phyloP scores from a whole-genome alignment of 495 filamentous ascomycete genomes.

The Penicillium antarcticum region DNA sequence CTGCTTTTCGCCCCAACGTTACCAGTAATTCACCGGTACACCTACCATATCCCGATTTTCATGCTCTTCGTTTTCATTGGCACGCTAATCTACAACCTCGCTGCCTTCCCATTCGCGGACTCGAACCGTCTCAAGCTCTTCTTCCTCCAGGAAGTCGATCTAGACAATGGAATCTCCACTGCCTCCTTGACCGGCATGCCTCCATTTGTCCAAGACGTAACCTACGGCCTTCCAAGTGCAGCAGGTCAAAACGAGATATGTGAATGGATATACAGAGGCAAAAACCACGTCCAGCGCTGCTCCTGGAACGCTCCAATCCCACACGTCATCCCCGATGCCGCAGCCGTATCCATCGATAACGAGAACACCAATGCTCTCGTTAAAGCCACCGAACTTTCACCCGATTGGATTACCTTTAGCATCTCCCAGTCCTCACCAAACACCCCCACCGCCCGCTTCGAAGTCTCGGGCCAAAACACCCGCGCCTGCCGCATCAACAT shows the following conservation, averaged over 20 bases:
- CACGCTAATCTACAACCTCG: conserved; percentile 83
- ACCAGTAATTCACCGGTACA: conserved; percentile 85
- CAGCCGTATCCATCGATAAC: conserved; percentile 13
- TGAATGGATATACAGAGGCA: conserved; percentile 8
- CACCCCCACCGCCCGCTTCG: conserved; percentile 46
- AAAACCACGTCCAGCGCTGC: conserved; percentile 47
- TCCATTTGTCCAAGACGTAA: conserved; percentile 64
- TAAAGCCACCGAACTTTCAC: conserved; percentile 29
- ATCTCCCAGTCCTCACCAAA: conserved; percentile 43
- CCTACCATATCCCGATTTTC: conserved; percentile 75
- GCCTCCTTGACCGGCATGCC: conserved; percentile 71
- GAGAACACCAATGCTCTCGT: background rate
- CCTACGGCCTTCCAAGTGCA: conserved; percentile 68
- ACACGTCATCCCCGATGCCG: conserved; percentile 38
- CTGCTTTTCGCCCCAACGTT: conserved; percentile 73
- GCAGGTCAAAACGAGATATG: conserved; percentile 59
- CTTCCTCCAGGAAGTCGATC: conserved; percentile 78
- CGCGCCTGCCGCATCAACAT: conserved; percentile 55
- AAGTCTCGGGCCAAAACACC: conserved; percentile 61
- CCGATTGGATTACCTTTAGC: conserved; percentile 61
- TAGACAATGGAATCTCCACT: conserved; percentile 65
- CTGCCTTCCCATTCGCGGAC: conserved; percentile 83
- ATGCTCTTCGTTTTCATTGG: conserved; percentile 69
- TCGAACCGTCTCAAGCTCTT: conserved; percentile 78
- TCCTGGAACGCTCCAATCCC: conserved; percentile 68